Evolutionary conservation across 306 rosid species (phyloP).

Genomic region (Rosa rugosa): DNA sequence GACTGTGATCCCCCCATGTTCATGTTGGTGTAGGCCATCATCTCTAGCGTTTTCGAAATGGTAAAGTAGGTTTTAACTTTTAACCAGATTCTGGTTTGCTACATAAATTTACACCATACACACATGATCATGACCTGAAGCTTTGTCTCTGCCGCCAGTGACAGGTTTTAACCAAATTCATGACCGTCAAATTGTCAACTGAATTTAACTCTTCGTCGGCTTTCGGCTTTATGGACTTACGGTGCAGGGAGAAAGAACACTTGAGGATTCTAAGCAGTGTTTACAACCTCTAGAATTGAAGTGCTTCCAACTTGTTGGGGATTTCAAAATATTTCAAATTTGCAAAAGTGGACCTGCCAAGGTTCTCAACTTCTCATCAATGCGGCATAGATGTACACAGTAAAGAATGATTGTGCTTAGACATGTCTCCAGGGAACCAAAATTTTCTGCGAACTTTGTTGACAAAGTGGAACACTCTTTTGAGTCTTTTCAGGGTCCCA

Average conservation of each 20-base stretch:
- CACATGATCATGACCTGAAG: not conserved
- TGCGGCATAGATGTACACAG: not conserved
- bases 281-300: conserved; percentile 3
- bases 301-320: conserved; percentile 3
- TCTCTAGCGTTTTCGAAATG: not conserved
- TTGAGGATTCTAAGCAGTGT: not conserved
- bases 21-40: conserved; percentile 17
- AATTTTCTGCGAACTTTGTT: not conserved
- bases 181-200: not conserved
- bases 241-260: not conserved
- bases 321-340: not conserved
- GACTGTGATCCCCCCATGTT: conserved; percentile 5
- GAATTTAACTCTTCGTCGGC: not conserved
- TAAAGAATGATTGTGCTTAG: not conserved
- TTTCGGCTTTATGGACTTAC: not conserved
- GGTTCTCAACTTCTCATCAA: not conserved
- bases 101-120: conserved; percentile 8
- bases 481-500: not conserved
- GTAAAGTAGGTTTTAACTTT: conserved; percentile 8
- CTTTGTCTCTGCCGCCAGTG: not conserved
- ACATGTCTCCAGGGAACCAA: conserved; percentile 2
- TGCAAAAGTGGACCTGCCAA: not conserved
- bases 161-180: conserved; percentile 12
- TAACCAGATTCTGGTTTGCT: not conserved
- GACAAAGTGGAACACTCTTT: not conserved